Evolutionary conservation across 805 yeast species (phyloP), one percentile per base, ranked within the genome.

Genomic region (Candida glaebosa): DNA sequence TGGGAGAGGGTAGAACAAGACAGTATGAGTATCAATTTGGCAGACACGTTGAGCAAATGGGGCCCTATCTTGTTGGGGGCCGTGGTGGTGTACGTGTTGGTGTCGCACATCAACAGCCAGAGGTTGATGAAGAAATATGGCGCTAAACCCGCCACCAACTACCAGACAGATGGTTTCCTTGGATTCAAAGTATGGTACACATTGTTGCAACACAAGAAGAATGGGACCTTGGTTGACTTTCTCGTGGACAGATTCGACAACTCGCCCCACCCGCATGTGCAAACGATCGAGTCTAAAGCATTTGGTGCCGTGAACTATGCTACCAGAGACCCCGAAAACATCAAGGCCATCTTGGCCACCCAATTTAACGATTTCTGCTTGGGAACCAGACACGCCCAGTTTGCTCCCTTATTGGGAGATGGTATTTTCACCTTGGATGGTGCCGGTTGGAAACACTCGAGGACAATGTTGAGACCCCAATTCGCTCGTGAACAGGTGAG

Each of bases 361-460:
- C 67, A 63, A 43, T 63, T 63, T 46, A 53, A 54, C 31, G 66
- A 61, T 35, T 63, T 61, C 44, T 55, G 45, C 18, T 50, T 63
- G 38, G 69, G 68, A 5, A 38, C 53, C 4, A 56, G 67, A 40
- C 63, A 58, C 41, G 43, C 52, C 3, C 61, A 54, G 30, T 58
- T 62, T 40, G 44, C 47, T 17, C 64, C 65, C 12, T 50, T 63
- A 5, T 49, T 64, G 31, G 69, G 68, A 3, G 66, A 61, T 40
- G 67, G 68, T 3, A 56, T 64, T 15, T 64, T 64, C 48, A 61
- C 68, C 19, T 54, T 62, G 33, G 68, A 64, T 45, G 61, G 64
- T 19, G 53, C 43, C 9, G 65, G 67, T 3, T 63, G 69, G 69
- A 63, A 64, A 45, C 63, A 60, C 20, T 55, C 61, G 16, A 47